Evolutionary conservation across 108 stramenopile species (phyloP), one percentile per base, ranked within the genome.

Genomic region (Skeletonema marinoi): DNA sequence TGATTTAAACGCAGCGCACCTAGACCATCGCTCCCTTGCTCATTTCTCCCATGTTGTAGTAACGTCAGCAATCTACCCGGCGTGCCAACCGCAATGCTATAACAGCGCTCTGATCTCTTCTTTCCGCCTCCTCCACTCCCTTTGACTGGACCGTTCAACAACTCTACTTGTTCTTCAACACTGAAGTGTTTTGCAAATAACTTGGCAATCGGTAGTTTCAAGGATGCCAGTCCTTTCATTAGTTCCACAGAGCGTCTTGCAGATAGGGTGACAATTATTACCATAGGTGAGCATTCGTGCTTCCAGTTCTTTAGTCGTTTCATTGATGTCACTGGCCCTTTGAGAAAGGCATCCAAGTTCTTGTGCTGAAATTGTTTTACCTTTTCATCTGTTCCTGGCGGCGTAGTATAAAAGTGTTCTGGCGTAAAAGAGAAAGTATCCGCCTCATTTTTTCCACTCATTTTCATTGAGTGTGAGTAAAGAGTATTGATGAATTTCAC

Each of bases 121-220:
- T 67, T 60, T 41, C 32, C 41, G 32, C 36, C 50, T 31, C 51
- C 76, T 29, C 66, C 65, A 3, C 44, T 32, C 14, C 50, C 50
- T 2, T 70, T 71, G 21, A 60, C 48, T 36, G 32, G 12, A 39
- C 74, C 65, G 33, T 73, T 41, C 19, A 93, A 69, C 69, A 90
- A 65, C 14, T 78, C 78, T 11, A 74, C 74, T 63, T 96, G 94
- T 35, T 86, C 84, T 30, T 88, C 87, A 10, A 96, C 78, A 11
- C 71, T 85, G 60, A 87, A 78, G 32, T 96, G 90, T 61, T 96
- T 96, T 12, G 94, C 89, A 82, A 96, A 96, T 2, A 96, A 70
- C 68, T 96, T 96, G 11, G 90, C 92, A 4, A 81, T 81, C 2
- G 90, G 87, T 30, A 91, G 66, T 59, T 88, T 90, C 36, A 92